A percentile compares a stretch with the other conserved stretches of the same genome.
Evolutionary conservation across 2,329 filamentous ascomycete species (phyloP).

Genomic region (Penicillium frequentans): DNA sequence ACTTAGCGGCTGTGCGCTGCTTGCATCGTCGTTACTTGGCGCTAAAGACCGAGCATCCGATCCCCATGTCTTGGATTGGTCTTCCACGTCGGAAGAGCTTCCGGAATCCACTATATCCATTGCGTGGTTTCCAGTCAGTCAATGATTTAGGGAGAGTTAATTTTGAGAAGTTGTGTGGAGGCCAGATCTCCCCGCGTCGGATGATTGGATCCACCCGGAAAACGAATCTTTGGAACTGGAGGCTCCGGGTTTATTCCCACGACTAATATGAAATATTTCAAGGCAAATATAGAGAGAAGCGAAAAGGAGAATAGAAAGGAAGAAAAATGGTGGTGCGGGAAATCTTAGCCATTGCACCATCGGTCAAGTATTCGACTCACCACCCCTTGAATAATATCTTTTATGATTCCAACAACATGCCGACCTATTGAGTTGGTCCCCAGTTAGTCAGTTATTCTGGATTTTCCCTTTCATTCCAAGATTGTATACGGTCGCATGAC

Average conservation of each 20-base stretch:
- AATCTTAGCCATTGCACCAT: conserved; percentile 24
- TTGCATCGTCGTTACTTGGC: conserved; percentile 21
- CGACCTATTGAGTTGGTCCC: conserved; percentile 5
- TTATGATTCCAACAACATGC: conserved; percentile 17
- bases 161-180: conserved; percentile 9
- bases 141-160: not conserved
- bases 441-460: not conserved
- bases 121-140: conserved; percentile 24
- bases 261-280: not conserved
- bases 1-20: conserved; percentile 19
- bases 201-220: conserved; percentile 8
- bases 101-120: conserved; percentile 40
- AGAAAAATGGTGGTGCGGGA: conserved; percentile 25
- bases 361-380: conserved; percentile 26
- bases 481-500: conserved; percentile 4
- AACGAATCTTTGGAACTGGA: not conserved
- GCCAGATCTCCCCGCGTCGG: conserved; percentile 5
- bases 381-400: conserved; percentile 22
- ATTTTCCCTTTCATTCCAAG: not conserved
- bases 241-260: not conserved
- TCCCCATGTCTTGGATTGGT: conserved; percentile 34
- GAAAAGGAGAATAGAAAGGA: not conserved
- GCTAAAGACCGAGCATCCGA: conserved; percentile 28
- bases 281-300: not conserved
- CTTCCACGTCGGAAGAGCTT: conserved; percentile 36